A percentile compares a stretch with the other conserved stretches of the same genome.
Conservation (phyloP, 2,329 filamentous ascomycete species). For the Aspergillus fumigatiaffinis region DNA sequence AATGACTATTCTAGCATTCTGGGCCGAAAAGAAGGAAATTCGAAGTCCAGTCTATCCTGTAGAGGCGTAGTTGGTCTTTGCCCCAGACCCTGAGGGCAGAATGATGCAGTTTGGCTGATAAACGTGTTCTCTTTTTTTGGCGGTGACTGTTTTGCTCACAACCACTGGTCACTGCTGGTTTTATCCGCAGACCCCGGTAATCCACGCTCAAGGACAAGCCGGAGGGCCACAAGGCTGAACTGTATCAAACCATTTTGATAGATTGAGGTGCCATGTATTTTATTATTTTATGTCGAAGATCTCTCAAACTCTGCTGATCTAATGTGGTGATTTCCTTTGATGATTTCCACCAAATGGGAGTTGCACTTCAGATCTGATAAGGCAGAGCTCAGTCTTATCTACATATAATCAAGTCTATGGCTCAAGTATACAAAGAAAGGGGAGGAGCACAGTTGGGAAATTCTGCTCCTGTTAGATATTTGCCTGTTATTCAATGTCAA, state of each 20-base stretch:
- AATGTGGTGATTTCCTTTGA: neutral
- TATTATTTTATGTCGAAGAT: neutral
- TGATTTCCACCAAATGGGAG: neutral
- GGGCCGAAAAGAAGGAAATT: neutral
- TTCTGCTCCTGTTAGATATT: neutral
- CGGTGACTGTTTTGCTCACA: neutral
- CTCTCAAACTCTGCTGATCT: neutral
- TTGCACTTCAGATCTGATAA: neutral
- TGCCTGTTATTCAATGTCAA: neutral
- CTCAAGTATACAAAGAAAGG: neutral
- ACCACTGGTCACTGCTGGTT: neutral
- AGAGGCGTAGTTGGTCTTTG: neutral
- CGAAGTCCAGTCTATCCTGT: neutral
- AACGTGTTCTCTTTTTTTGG: slow-evolving; percentile 24
- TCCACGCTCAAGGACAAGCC: slow-evolving; percentile 2
- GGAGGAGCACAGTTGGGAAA: neutral
- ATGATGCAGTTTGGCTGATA: slow-evolving; percentile 6
- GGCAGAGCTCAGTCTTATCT: neutral
- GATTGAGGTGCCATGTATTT: neutral
- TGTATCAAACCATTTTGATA: slow-evolving; percentile 6
- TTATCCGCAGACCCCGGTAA: slow-evolving; percentile 3
- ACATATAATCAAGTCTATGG: neutral
- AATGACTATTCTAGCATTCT: neutral
- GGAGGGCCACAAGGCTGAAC: slow-evolving; percentile 20
- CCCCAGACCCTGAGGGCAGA: neutral